Percentiles rank a stretch among this genome's conserved stretches.
Evolutionary conservation across 2,329 filamentous ascomycete genomes (phyloP).

Genomic region (Aspergillus niger): DNA sequence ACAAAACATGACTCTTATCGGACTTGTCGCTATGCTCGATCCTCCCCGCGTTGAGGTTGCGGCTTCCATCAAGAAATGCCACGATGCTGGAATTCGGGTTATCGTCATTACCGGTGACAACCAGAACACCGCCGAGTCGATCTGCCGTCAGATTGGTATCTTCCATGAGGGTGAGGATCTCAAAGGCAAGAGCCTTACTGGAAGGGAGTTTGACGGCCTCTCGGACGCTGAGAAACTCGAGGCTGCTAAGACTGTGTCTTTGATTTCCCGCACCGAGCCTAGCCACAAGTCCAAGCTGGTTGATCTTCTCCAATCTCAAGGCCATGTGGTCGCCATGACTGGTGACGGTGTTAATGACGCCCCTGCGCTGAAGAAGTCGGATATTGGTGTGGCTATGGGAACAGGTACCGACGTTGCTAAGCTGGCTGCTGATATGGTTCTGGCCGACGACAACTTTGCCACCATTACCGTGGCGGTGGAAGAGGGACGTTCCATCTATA

Average conservation of each 20-base stretch:
- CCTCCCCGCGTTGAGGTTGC: conserved; percentile 91
- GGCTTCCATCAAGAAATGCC: conserved; percentile 82
- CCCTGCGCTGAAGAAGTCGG: conserved; percentile 94
- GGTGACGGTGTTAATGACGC: conserved; percentile 98
- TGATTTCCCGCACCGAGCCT: conserved; percentile 96
- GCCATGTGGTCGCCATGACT: conserved; percentile 98
- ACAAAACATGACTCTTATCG: conserved; percentile 90
- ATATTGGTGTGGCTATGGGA: conserved; percentile 99
- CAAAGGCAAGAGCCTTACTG: conserved; percentile 89
- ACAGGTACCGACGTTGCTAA: conserved; percentile 97
- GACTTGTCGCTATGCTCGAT: conserved; percentile 94
- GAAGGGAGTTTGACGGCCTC: conserved; percentile 88
- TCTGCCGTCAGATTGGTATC: conserved; percentile 95
- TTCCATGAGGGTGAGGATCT: conserved; percentile 82
- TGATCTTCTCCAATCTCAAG: conserved; percentile 87
- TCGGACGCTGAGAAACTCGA: conserved; percentile 76
- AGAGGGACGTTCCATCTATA: conserved; percentile 97
- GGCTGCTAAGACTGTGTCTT: conserved; percentile 79
- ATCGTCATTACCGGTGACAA: conserved; percentile 99
- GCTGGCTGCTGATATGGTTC: conserved; percentile 96
- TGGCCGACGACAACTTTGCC: conserved; percentile 98
- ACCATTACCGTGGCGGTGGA: conserved; percentile 96
- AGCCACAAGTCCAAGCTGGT: conserved; percentile 97
- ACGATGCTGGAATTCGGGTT: conserved; percentile 89
- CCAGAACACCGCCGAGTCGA: conserved; percentile 94